These are phyloP conservation scores for Rhodocollybia butyracea DNA, from an alignment of 768 basidiomycete genomes.

Conservation along the genomic window DNA sequence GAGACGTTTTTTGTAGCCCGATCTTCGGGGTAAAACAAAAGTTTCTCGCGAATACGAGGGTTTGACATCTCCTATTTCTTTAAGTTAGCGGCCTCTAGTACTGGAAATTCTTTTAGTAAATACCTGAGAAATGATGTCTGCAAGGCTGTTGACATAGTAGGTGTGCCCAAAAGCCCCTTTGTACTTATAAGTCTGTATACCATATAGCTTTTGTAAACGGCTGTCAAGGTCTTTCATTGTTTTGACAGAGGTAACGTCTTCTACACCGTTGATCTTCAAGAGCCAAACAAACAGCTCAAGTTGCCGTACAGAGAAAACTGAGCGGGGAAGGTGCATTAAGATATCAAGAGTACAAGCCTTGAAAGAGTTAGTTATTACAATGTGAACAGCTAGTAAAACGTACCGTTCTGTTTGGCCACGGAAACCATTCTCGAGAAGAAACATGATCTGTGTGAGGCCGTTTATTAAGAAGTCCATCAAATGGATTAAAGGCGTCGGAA, in stretches of 20 bases:
- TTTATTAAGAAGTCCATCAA: too few relatives aligned
- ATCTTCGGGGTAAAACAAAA: conserved; percentile 18
- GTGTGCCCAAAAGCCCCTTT: conserved; percentile 26
- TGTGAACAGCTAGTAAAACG: too few relatives aligned
- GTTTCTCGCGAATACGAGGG: conserved; percentile 12
- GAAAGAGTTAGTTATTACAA: too few relatives aligned
- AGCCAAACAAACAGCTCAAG: background rate
- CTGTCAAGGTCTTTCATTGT: background rate
- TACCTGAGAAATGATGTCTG: conserved; percentile 5
- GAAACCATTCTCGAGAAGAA: too few relatives aligned
- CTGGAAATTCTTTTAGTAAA: background rate
- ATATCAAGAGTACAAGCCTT: conserved; percentile 7
- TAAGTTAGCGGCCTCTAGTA: background rate
- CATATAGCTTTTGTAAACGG: conserved; percentile 21
- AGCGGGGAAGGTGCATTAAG: conserved; percentile 3
- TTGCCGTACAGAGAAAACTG: background rate
- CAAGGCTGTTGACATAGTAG: conserved; percentile 28
- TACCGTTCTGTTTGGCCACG: too few relatives aligned
- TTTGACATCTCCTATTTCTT: conserved; percentile 19
- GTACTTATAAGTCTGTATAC: conserved; percentile 25
- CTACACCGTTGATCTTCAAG: background rate
- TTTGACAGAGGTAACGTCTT: background rate
- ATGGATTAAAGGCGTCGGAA: too few relatives aligned
- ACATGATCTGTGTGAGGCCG: too few relatives aligned
- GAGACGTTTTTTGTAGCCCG: background rate